phyloP scores from a whole-genome alignment of 1,284 basidiomycete species.

The Fomitiporia mediterranea region DNA sequence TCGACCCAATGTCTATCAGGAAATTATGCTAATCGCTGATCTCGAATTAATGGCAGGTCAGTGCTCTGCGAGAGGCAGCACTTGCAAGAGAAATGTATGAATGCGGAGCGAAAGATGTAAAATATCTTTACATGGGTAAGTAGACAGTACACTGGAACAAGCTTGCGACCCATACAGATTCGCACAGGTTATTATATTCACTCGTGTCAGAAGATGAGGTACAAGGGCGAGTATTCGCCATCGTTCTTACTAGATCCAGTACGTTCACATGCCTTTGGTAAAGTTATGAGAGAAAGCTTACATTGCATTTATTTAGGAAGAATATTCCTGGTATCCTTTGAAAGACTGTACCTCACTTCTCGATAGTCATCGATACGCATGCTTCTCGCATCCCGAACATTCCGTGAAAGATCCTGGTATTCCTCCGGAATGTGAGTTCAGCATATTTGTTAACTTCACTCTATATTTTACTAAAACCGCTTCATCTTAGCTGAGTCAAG shows the following conservation, averaged over 20 bases:
- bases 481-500: not conserved
- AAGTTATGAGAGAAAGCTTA: constrained; percentile 6
- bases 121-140: constrained; percentile 82
- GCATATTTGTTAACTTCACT: too few species aligned
- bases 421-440: constrained; percentile 1
- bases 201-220: constrained; percentile 92
- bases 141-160: constrained; percentile 4
- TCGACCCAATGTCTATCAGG: constrained; percentile 1
- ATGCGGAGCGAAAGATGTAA: constrained; percentile 61
- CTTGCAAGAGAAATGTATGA: constrained; percentile 69
- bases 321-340: constrained; percentile 72
- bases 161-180: constrained; percentile 5
- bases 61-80: constrained; percentile 75
- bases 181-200: constrained; percentile 84
- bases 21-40: not conserved
- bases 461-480: too few species aligned
- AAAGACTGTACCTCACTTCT: constrained; percentile 55
- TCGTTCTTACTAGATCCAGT: constrained; percentile 89
- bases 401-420: constrained; percentile 33
- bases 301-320: constrained; percentile 45
- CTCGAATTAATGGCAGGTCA: constrained; percentile 49
- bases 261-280: constrained; percentile 24
- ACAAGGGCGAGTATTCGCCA: constrained; percentile 91
- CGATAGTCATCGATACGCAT: constrained; percentile 61
- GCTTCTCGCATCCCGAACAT: constrained; percentile 60